Base-by-base conservation (phyloP, 2,329 filamentous ascomycete genomes). In the Clonostachys chloroleuca region DNA sequence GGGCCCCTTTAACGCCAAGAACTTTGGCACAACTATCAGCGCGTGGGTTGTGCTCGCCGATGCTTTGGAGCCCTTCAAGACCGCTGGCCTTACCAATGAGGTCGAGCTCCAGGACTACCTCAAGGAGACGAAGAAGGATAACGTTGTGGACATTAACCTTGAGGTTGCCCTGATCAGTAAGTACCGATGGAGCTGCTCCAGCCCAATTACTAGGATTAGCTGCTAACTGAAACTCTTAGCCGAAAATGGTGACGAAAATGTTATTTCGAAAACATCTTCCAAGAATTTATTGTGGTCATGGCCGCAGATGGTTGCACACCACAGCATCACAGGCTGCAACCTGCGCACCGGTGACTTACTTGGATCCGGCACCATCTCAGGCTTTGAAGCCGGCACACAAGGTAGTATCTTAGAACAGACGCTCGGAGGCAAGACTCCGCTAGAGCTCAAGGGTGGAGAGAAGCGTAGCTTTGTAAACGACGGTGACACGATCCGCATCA, bases 251-350 rank as follows among this genome's bases (percentile, higher is more conserved):
- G 24, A 30, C 24, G 24, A 30, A 30, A 30, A 30, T 30, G 8
- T 3, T 47, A 69, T 2, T 52, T 64, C 47, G 58, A 59, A 0
- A 71, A 72, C 24, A 67, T 92, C 16, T 74, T 77, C 47, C 84
- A 92, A 60, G 71, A 72, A 40, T 44, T 70, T 91, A 5, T 71
- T 90, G 2, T 92, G 81, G 73, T 89, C 85, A 0, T 91, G 89
- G 65, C 75, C 84, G 2, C 87, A 91, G 63, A 89, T 90, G 85
- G 67, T 92, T 36, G 78, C 87, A 2, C 87, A 91, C 62, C 87
- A 91, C 62, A 83, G 83, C 2, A 74, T 86, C 47, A 83, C 81
- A 2, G 87, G 87, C 6, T 91, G 87, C 64, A 79, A 81, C 1
- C 75, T 91, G 68, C 75, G 79, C 37, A 74, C 81, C 0, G 87